Percentiles rank a stretch among this genome's conserved stretches.
Conservation (phyloP, 331 rosid genomes). For the Saraca asoca region DNA sequence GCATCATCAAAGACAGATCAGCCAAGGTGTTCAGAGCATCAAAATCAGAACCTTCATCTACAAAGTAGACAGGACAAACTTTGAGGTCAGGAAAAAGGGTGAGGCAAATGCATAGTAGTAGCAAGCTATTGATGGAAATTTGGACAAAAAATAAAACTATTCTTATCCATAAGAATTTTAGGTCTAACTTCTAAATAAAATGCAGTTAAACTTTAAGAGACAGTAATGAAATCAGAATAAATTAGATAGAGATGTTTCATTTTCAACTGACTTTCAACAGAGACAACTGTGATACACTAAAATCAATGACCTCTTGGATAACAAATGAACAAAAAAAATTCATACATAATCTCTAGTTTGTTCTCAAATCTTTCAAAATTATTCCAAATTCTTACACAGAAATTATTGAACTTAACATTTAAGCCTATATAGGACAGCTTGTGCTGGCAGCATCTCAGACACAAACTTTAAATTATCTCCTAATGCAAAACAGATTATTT, state of each 20-base stretch:
- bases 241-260: conserved; percentile 11
- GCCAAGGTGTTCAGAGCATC: conserved; percentile 91
- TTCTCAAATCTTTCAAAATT: conserved; percentile 22
- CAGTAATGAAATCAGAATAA: conserved; percentile 14
- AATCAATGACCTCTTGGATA: conserved; percentile 10
- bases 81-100: conserved; percentile 33
- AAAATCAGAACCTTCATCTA: conserved; percentile 77
- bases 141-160: conserved; percentile 20
- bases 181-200: neutral
- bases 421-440: conserved; percentile 20
- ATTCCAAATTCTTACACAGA: neutral
- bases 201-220: conserved; percentile 3
- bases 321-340: conserved; percentile 6
- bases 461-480: conserved; percentile 18
- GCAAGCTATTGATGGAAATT: conserved; percentile 20
- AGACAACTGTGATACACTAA: conserved; percentile 25
- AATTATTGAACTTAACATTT: neutral
- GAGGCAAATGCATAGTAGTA: neutral
- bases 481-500: neutral
- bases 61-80: conserved; percentile 30
- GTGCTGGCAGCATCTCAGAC: conserved; percentile 21
- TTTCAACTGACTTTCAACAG: conserved; percentile 24
- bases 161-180: conserved; percentile 15
- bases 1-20: conserved; percentile 92
- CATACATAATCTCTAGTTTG: conserved; percentile 7